Base-by-base conservation (phyloP, 169 alveolate genomes). In the Plasmodium relictum region DNA sequence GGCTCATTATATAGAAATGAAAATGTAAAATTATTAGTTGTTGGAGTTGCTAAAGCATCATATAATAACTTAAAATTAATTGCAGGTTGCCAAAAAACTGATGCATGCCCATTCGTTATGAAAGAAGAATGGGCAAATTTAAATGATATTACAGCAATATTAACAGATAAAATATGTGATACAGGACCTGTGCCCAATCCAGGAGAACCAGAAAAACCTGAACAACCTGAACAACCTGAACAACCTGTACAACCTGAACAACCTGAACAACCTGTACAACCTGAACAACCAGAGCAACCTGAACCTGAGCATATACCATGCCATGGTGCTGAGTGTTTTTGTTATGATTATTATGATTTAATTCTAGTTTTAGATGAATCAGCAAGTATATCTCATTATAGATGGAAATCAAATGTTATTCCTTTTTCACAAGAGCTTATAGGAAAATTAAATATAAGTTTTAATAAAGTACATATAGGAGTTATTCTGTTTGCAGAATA, bases 121-220 rank as follows among this genome's bases (percentile, higher is more conserved):
- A 78, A 78, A 41, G 89, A 70, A 10, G 89, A 78, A 78, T 78
- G 89, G 89, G 89, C 63, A 24, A 78, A 74, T n/a, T 63, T 78
- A 63, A 78, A 78, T 31, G 70, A 63, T 54, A 78, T 78, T 63
- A 78, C 89, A 58, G 63, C 62, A 31, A 63, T 18, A 70, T 65
- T 78, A 65, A 78, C 89, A 18, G 31, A 62, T 58, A 78, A 78
- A 58, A 78, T 78, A 78, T 78, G 89, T 22, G 69, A 78, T 58
- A 63, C 65, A 5, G 89, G 65, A 45, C 37, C 89, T 12, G 70
- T 58, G 16, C 71, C 42, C 9, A 1, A 14, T 14, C 72, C 70
- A 18, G n/a, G 50, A 20, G 26, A 20, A 20, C 18, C 54, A 14
- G 62, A 68, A 22, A 68, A 68, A 39, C 85, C 85, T 16, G 68